These are phyloP conservation scores for Boletus pseudo-olivaceus DNA, from an alignment of 768 basidiomycete genomes.

Conservation along the genomic window DNA sequence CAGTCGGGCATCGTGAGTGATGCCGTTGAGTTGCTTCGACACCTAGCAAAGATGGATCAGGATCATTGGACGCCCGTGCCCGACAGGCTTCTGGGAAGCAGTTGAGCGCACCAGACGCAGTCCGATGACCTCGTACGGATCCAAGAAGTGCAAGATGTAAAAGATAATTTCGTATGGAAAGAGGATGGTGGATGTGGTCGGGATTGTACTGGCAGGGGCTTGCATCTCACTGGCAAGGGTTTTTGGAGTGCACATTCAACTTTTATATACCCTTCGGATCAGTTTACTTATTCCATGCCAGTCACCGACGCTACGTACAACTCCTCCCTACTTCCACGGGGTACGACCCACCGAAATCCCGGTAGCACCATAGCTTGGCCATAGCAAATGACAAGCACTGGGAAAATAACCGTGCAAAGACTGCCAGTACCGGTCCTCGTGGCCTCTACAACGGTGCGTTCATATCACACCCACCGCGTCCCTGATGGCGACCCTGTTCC, in stretches of 20 bases:
- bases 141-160: constrained; percentile 12
- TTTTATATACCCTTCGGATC: neutral
- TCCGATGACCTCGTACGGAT: constrained; percentile 13
- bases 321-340: neutral
- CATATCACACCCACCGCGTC: no score
- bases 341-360: neutral
- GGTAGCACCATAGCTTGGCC: neutral
- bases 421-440: neutral
- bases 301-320: neutral
- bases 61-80: neutral
- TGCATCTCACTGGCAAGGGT: constrained; percentile 8
- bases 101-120: constrained; percentile 16
- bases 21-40: constrained; percentile 13
- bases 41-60: constrained; percentile 13
- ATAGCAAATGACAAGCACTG: neutral
- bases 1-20: constrained; percentile 15
- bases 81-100: neutral
- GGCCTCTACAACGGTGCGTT: neutral
- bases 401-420: neutral
- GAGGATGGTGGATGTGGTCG: neutral
- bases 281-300: neutral
- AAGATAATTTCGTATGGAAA: constrained; percentile 21
- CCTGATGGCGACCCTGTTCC: neutral
- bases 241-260: neutral
- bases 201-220: neutral